Conservation (phyloP, 345 rosid species). For the Dipteronia dyeriana region DNA sequence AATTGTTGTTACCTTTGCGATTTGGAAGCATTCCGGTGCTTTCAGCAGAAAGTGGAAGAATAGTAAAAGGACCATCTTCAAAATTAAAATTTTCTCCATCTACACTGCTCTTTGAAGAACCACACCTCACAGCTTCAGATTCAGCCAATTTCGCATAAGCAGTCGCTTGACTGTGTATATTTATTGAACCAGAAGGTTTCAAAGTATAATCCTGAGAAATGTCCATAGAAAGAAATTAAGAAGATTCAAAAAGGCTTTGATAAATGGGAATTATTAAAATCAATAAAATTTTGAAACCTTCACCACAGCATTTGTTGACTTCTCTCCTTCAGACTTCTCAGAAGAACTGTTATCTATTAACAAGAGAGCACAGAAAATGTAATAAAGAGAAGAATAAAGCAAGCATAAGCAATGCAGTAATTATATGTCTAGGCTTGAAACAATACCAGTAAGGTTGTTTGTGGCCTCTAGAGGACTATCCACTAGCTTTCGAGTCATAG, state of each 20-base stretch:
- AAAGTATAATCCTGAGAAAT: constrained; percentile 35
- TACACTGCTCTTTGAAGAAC: constrained; percentile 23
- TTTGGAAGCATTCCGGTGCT: constrained; percentile 73
- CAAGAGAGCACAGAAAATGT: constrained; percentile 12
- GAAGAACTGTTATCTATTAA: constrained; percentile 27
- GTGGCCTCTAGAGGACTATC: constrained; percentile 39
- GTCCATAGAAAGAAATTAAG: constrained; percentile 7
- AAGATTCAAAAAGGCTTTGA: not conserved
- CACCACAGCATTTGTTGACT: constrained; percentile 29
- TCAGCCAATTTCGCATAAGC: constrained; percentile 64
- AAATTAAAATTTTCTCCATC: constrained; percentile 31
- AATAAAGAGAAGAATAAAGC: constrained; percentile 11
- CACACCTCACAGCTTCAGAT: constrained; percentile 35
- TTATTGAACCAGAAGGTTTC: constrained; percentile 37
- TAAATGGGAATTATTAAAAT: not conserved
- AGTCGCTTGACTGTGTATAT: constrained; percentile 72
- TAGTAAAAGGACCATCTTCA: constrained; percentile 37
- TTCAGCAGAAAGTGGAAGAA: constrained; percentile 89
- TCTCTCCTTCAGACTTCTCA: constrained; percentile 32
- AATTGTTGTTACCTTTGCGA: constrained; percentile 46
- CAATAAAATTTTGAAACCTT: constrained; percentile 39
- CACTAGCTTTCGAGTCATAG: constrained; percentile 64
- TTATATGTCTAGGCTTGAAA: not conserved
- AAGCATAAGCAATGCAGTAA: not conserved
- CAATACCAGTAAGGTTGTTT: constrained; percentile 43